Conservation (phyloP, 1,284 basidiomycete species). For the Golubevia pallescens region DNA sequence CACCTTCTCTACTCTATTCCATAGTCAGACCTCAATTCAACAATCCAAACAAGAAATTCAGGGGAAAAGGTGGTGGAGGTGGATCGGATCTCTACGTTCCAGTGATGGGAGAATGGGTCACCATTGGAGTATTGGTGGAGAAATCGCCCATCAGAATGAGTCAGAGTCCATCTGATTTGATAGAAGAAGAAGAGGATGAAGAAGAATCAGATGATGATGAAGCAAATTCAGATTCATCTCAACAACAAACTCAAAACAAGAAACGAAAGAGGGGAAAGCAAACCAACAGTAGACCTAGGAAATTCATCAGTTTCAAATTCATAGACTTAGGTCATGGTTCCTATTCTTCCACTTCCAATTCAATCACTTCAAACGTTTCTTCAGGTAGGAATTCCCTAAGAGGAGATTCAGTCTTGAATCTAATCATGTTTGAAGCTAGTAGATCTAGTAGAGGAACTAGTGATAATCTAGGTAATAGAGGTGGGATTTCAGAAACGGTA, state of each 20-base stretch:
- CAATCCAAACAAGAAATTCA: not conserved
- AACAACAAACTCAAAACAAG: conserved; percentile 9
- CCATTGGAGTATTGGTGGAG: conserved; percentile 49
- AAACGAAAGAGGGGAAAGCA: conserved; percentile 10
- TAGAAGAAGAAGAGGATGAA: conserved; percentile 7
- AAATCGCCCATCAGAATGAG: conserved; percentile 32
- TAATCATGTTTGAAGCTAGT: conserved; percentile 36
- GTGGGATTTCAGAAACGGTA: conserved; percentile 4
- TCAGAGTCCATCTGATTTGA: conserved; percentile 3
- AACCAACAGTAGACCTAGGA: conserved; percentile 19
- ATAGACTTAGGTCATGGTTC: conserved; percentile 30
- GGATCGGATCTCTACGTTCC: conserved; percentile 33
- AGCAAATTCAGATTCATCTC: not conserved
- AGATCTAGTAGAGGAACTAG: conserved; percentile 4
- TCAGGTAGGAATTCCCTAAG: not conserved
- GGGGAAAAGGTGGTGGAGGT: no score
- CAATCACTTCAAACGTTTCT: conserved; percentile 2
- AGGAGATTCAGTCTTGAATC: conserved; percentile 35
- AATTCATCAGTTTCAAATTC: conserved; percentile 41
- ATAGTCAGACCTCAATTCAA: conserved; percentile 17
- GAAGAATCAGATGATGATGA: no score
- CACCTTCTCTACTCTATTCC: conserved; percentile 44
- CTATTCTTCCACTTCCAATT: conserved; percentile 6
- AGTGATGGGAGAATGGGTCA: conserved; percentile 50
- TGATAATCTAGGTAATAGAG: not conserved